These are phyloP conservation scores for Phytophthora quininea DNA, from an alignment of 352 stramenopile species.

Conservation along the genomic window DNA sequence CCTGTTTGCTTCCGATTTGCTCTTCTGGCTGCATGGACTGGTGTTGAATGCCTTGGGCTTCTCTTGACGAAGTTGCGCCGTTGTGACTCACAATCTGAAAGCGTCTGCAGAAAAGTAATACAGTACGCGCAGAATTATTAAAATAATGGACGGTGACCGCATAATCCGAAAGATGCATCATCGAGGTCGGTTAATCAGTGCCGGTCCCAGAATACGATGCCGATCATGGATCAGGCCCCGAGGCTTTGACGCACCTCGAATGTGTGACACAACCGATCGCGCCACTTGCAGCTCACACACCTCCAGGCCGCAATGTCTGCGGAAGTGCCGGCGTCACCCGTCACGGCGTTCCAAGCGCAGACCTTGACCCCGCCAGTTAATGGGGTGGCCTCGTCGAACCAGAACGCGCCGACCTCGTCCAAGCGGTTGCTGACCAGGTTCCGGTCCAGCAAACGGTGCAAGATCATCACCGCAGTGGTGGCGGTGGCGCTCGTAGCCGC, in stretches of 20 bases:
- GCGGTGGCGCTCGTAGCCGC: constrained; percentile 20
- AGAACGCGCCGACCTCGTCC: constrained; percentile 11
- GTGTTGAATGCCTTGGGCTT: too few relatives aligned
- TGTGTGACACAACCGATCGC: background rate
- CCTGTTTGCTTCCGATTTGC: constrained; percentile 14
- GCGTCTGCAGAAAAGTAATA: too few relatives aligned
- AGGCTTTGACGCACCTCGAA: too few relatives aligned
- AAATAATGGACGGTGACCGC: too few relatives aligned
- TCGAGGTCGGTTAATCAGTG: too few relatives aligned
- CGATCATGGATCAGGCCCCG: too few relatives aligned
- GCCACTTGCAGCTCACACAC: background rate
- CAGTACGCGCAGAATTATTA: too few relatives aligned
- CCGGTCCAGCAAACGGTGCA: constrained; percentile 17
- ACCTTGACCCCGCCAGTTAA: background rate
- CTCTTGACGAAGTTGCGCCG: too few relatives aligned
- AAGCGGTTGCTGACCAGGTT: constrained; percentile 9
- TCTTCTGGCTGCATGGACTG: too few relatives aligned
- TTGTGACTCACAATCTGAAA: too few relatives aligned
- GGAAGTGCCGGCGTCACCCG: background rate
- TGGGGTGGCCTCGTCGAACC: constrained; percentile 7
- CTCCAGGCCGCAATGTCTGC: background rate
- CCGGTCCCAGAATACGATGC: too few relatives aligned
- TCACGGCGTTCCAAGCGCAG: background rate
- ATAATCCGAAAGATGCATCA: too few relatives aligned
- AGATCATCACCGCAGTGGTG: constrained; percentile 17